These are phyloP conservation scores for Vitis hybrid DNA, from an alignment of 177 flowering plant genomes.

Conservation along the genomic window DNA sequence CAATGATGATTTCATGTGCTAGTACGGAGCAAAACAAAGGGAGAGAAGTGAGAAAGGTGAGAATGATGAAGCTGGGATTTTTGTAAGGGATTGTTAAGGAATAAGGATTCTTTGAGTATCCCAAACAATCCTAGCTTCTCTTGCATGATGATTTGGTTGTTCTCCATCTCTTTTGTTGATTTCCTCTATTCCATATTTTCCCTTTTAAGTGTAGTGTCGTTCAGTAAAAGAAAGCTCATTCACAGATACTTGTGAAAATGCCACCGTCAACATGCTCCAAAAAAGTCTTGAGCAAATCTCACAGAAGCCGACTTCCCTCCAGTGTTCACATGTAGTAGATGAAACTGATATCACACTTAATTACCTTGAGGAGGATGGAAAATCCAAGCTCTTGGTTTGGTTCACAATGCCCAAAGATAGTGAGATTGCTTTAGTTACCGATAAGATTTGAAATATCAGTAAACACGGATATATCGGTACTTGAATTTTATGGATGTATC, in stretches of 20 bases:
- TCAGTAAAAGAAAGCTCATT: neutral
- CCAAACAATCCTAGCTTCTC: constrained; percentile 9
- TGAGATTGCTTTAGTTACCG: no score
- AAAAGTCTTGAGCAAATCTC: neutral
- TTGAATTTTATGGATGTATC: no score
- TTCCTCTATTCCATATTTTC: neutral
- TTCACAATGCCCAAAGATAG: no score
- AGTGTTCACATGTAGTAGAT: no score
- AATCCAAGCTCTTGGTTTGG: no score
- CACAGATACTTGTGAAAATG: no score
- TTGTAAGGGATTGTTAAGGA: constrained; percentile 10
- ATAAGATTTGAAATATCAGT: no score
- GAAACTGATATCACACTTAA: no score
- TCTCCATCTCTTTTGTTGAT: neutral
- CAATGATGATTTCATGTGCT: constrained; percentile 7
- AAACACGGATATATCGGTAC: no score
- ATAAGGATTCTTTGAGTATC: constrained; percentile 10
- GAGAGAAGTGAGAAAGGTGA: constrained; percentile 13
- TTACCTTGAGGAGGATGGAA: no score
- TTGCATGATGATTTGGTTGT: neutral
- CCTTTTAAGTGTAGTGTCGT: no score
- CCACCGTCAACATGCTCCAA: no score
- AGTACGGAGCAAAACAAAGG: neutral
- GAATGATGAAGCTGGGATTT: constrained; percentile 15
- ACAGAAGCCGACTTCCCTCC: neutral